Percentiles rank a stretch among this genome's conserved stretches.
Conservation (phyloP, 139 green algal species). For the Zygnema cylindricum region DNA sequence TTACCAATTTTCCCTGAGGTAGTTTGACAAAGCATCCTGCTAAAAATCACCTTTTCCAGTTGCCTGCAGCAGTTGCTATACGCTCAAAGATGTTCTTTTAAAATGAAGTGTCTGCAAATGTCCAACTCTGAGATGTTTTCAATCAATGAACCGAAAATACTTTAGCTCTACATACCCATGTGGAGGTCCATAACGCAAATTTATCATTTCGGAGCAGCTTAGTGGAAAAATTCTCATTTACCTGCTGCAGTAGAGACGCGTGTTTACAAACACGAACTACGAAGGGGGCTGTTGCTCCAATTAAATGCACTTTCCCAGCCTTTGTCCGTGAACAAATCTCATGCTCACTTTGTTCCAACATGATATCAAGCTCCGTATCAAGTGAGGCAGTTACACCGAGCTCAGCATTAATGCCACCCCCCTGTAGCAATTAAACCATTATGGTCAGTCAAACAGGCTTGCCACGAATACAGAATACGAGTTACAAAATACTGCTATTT, state of each 20-base stretch:
- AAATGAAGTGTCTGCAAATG: neutral
- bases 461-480: neutral
- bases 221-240: too few species aligned
- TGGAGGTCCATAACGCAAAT: too few species aligned
- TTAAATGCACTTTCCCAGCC: constrained; percentile 49
- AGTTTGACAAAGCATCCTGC: too few species aligned
- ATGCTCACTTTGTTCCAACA: constrained; percentile 48
- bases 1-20: too few species aligned
- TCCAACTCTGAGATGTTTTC: neutral
- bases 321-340: constrained; percentile 68
- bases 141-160: neutral
- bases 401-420: constrained; percentile 46
- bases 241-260: constrained; percentile 52
- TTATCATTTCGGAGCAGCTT: too few species aligned
- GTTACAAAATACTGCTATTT: neutral
- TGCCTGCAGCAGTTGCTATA: too few species aligned
- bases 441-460: neutral
- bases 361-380: constrained; percentile 53
- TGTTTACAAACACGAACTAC: constrained; percentile 67
- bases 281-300: constrained; percentile 72
- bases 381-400: constrained; percentile 27
- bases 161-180: neutral
- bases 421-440: neutral
- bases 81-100: neutral
- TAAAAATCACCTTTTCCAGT: too few species aligned